Evolutionary conservation across 2,329 filamentous ascomycete species (phyloP), one percentile per base, ranked within the genome.

Genomic region (Davidsoniella neocaledoniae): DNA sequence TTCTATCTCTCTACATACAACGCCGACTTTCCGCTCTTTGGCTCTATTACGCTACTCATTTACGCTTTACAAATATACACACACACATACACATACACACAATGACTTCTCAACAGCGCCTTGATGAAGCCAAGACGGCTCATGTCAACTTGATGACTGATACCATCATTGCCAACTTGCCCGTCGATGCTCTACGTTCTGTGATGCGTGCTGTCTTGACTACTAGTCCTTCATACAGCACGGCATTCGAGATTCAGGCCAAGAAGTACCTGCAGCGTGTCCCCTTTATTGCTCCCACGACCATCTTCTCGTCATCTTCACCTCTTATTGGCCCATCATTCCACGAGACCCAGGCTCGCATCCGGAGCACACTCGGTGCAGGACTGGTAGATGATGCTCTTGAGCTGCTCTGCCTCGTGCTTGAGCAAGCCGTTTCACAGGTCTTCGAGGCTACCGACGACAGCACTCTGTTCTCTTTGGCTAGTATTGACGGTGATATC

Each of bases 111-210:
- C 19, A 25, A 43, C 25, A 43, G 4, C 19, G 41, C 17, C 19
- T 43, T 21, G 17, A 46, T 6, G 36, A 54, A 47, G 53, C 53
- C 48, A 58, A 55, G n/a, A 56, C 54, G 36, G 63, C 66, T 23
- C 67, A 69, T 55, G 65, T 69, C 54, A 70, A 69, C 48, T 66
- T 69, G 62, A 69, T 69, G 67, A 65, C 63, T 2, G 67, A 69
- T 50, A 67, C 63, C 3, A 62, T 69, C 50, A 66, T 69, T 48
- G 64, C 62, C n/a, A 69, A 66, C 43, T 53, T 69, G 21, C 60
- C 65, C 1, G 55, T 58, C 1, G 64, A 66, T n/a, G 66, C 61
- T 4, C 54, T 70, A 14, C 63, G 66, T 2, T 58, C 59, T 5
- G 58, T 69, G 4, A 55, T 68, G 48, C 57, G 66, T 50, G 57